Conservation (phyloP, 2,329 filamentous ascomycete species). For the Incumbomyces delicatus region DNA sequence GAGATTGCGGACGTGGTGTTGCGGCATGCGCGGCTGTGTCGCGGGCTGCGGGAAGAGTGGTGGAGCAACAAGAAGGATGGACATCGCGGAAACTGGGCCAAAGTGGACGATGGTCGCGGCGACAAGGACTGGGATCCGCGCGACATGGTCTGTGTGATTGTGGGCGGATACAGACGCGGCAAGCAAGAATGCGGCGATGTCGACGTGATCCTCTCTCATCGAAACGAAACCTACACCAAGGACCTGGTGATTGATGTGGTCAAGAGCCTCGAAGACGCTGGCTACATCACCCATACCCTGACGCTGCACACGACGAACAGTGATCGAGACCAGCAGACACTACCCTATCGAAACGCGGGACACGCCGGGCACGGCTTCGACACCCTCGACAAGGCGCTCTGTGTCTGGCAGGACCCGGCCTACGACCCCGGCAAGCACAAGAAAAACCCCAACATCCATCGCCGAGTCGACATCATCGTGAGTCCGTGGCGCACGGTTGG, state of each 20-base stretch:
- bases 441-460: slow-evolving; percentile 62
- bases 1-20: slow-evolving; percentile 55
- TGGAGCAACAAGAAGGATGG: slow-evolving; percentile 4
- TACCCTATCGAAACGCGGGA: slow-evolving; percentile 42
- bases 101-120: slow-evolving; percentile 24
- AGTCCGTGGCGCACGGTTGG: slow-evolving; percentile 81
- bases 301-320: slow-evolving; percentile 60
- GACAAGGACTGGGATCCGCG: slow-evolving; percentile 13
- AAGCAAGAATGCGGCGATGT: slow-evolving; percentile 69
- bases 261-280: slow-evolving; percentile 54
- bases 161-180: slow-evolving; percentile 73
- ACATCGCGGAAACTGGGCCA: slow-evolving; percentile 5
- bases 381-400: slow-evolving; percentile 78
- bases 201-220: slow-evolving; percentile 75
- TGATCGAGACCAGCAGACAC: slow-evolving; percentile 58
- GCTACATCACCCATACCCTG: slow-evolving; percentile 74
- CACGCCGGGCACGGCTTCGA: slow-evolving; percentile 61
- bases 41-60: slow-evolving; percentile 4
- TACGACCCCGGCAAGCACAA: slow-evolving; percentile 24
- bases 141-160: slow-evolving; percentile 52
- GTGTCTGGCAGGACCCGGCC: slow-evolving; percentile 75
- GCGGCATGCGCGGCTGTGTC: slow-evolving; percentile 44
- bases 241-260: slow-evolving; percentile 67
- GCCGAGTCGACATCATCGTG: slow-evolving; percentile 85
- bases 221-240: slow-evolving; percentile 56